A percentile compares a stretch with the other conserved stretches of the same genome.
Evolutionary conservation across 2,329 filamentous ascomycete genomes (phyloP).

Genomic region (Verticillium klebahnii): DNA sequence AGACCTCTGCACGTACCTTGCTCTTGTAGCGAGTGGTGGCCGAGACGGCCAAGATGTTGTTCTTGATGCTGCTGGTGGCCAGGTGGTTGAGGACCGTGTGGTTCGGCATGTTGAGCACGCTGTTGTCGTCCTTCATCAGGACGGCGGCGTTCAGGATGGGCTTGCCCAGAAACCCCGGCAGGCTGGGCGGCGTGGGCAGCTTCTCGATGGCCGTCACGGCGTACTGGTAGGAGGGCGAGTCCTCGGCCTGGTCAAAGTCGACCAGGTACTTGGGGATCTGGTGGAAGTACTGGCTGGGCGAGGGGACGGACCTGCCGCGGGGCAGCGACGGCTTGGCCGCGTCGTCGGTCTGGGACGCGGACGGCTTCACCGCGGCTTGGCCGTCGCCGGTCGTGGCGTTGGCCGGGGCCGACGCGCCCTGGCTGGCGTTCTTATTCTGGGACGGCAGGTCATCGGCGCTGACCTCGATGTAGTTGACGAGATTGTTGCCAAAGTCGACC

Average conservation of each 20-base stretch:
- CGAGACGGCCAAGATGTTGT: conserved; percentile 89
- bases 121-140: conserved; percentile 96
- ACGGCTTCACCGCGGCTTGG: conserved; percentile 22
- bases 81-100: conserved; percentile 96
- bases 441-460: conserved; percentile 64
- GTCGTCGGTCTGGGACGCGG: conserved; percentile 33
- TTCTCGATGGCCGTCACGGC: conserved; percentile 72
- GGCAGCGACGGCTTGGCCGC: conserved; percentile 33
- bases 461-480: conserved; percentile 98
- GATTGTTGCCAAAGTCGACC: conserved; percentile 94
- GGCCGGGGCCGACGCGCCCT: conserved; percentile 21
- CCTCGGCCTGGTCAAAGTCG: conserved; percentile 82
- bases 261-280: conserved; percentile 80
- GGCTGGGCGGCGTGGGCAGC: conserved; percentile 74
- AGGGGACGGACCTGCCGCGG: conserved; percentile 52
- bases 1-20: conserved; percentile 56
- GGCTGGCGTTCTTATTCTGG: conserved; percentile 18
- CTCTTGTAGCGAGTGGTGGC: conserved; percentile 96
- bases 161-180: conserved; percentile 89
- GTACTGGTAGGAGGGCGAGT: conserved; percentile 67
- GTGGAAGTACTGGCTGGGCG: conserved; percentile 59
- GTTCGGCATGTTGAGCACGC: conserved; percentile 93
- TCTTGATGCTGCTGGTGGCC: conserved; percentile 96
- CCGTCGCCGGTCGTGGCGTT: conserved; percentile 21
- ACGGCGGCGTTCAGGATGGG: conserved; percentile 90